Conservation (phyloP, 352 stramenopile species). For the Globisporangium paroecandrum region DNA sequence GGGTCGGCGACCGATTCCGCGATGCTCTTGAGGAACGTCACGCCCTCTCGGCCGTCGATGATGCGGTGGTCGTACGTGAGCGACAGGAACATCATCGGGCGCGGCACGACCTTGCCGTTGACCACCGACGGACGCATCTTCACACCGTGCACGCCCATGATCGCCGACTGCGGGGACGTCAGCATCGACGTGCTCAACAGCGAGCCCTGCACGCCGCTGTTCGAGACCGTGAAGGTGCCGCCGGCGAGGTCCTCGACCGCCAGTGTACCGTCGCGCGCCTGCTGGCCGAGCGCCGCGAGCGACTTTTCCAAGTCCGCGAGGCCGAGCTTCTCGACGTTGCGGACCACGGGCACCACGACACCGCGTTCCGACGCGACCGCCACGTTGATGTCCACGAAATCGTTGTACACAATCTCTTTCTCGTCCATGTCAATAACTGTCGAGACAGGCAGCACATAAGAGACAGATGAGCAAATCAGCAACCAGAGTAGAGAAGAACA, state of each 20-base stretch:
- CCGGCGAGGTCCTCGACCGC: slow-evolving; percentile 93
- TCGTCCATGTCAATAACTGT: slow-evolving; percentile 95
- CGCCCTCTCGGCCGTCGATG: slow-evolving; percentile 98
- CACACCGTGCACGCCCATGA: slow-evolving; percentile 98
- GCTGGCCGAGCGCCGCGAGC: slow-evolving; percentile 88
- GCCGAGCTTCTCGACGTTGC: slow-evolving; percentile 95
- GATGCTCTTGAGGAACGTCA: slow-evolving; percentile 99
- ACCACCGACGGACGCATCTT: slow-evolving; percentile 95
- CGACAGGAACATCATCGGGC: slow-evolving; percentile 99
- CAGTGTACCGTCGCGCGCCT: slow-evolving; percentile 62
- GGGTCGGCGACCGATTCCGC: slow-evolving; percentile 97
- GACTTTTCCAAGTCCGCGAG: slow-evolving; percentile 96
- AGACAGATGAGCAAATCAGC: slow-evolving; percentile 7
- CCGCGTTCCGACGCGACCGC: slow-evolving; percentile 94
- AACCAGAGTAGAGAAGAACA: not conserved
- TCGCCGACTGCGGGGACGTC: slow-evolving; percentile 96
- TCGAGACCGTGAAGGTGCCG: slow-evolving; percentile 98
- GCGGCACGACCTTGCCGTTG: slow-evolving; percentile 92
- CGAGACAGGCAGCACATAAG: slow-evolving; percentile 4
- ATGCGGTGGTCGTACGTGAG: slow-evolving; percentile 99
- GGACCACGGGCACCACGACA: slow-evolving; percentile 97
- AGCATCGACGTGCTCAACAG: slow-evolving; percentile 99
- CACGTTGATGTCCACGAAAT: slow-evolving; percentile 98
- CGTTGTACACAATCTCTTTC: slow-evolving; percentile 99
- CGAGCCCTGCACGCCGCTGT: slow-evolving; percentile 95